Percentiles rank a stretch among this genome's conserved stretches.
Conservation (phyloP, 306 rosid genomes). For the Prunus davidiana region DNA sequence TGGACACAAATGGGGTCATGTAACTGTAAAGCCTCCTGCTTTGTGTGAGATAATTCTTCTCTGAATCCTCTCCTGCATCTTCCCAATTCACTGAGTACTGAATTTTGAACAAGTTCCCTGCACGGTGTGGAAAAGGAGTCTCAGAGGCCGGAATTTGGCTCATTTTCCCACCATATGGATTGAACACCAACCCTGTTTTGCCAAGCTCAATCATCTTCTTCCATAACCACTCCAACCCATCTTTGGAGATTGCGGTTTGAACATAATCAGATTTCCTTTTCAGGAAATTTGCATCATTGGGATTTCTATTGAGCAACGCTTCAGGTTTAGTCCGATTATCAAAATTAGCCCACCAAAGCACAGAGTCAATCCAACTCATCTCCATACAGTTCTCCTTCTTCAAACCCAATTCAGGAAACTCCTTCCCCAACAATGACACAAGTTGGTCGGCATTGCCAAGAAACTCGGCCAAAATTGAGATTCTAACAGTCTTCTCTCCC, state of each 20-base stretch:
- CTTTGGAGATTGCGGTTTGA: slow-evolving; percentile 44
- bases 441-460: slow-evolving; percentile 51
- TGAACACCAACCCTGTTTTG: slow-evolving; percentile 54
- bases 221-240: slow-evolving; percentile 46
- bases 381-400: slow-evolving; percentile 47
- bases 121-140: slow-evolving; percentile 70
- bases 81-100: slow-evolving; percentile 67
- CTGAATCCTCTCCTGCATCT: slow-evolving; percentile 24
- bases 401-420: slow-evolving; percentile 52
- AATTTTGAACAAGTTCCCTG: slow-evolving; percentile 59
- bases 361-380: slow-evolving; percentile 63
- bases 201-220: slow-evolving; percentile 54
- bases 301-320: slow-evolving; percentile 47
- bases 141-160: slow-evolving; percentile 38
- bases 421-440: slow-evolving; percentile 42
- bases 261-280: slow-evolving; percentile 70
- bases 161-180: slow-evolving; percentile 86
- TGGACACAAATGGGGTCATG: slow-evolving; percentile 77
- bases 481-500: slow-evolving; percentile 32
- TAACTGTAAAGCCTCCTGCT: slow-evolving; percentile 43
- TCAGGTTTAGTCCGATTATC: slow-evolving; percentile 27
- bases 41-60: slow-evolving; percentile 24
- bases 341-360: slow-evolving; percentile 50
- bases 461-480: slow-evolving; percentile 37
- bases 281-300: slow-evolving; percentile 29